These are phyloP conservation scores for Ramularia endophylla DNA, from an alignment of 2,329 filamentous ascomycete species.

Conservation along the genomic window DNA sequence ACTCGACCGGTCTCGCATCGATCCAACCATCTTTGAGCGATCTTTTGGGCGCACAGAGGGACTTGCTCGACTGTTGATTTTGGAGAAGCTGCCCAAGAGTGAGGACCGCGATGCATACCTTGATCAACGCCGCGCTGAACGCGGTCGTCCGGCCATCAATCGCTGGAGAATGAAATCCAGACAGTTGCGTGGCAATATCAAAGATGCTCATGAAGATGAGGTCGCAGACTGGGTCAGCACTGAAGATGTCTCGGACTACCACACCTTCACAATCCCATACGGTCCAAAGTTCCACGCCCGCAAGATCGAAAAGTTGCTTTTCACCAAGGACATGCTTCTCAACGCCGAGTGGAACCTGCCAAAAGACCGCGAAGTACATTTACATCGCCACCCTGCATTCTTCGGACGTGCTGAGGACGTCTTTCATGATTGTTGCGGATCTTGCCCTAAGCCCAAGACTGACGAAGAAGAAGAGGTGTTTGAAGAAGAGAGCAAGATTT, in stretches of 20 bases:
- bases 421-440: slow-evolving; percentile 74
- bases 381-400: slow-evolving; percentile 81
- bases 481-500: slow-evolving; percentile 67
- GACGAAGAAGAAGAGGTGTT: slow-evolving; percentile 65
- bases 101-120: slow-evolving; percentile 65
- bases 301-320: slow-evolving; percentile 75
- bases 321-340: slow-evolving; percentile 72
- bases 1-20: slow-evolving; percentile 67
- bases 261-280: slow-evolving; percentile 61
- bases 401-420: slow-evolving; percentile 72
- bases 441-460: slow-evolving; percentile 63
- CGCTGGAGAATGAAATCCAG: slow-evolving; percentile 37
- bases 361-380: slow-evolving; percentile 66
- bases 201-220: slow-evolving; percentile 71
- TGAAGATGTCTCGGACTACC: slow-evolving; percentile 71
- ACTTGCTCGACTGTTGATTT: slow-evolving; percentile 69
- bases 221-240: slow-evolving; percentile 76
- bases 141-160: slow-evolving; percentile 58
- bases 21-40: slow-evolving; percentile 82
- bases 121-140: slow-evolving; percentile 62
- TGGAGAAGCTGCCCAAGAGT: slow-evolving; percentile 69
- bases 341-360: slow-evolving; percentile 83
- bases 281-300: slow-evolving; percentile 52
- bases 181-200: slow-evolving; percentile 63
- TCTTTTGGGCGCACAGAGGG: slow-evolving; percentile 71